A percentile compares a stretch with the other conserved stretches of the same genome.
Conservation (phyloP, 2,329 filamentous ascomycete genomes). For the Scedosporium aurantiacum region DNA sequence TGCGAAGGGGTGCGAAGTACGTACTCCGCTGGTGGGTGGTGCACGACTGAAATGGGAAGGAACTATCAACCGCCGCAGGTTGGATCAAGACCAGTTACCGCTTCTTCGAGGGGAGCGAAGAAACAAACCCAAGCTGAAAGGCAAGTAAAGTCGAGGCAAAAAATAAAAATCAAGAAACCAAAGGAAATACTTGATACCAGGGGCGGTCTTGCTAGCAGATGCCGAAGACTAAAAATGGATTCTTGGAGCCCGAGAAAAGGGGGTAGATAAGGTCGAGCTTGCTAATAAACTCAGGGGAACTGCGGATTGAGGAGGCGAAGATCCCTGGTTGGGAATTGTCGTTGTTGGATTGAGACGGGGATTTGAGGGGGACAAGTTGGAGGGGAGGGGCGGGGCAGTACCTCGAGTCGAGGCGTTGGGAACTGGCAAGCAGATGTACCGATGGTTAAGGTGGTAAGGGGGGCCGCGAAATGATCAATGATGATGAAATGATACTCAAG, state of each 20-base stretch:
- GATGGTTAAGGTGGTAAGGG: not conserved
- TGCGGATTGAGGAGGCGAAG: not conserved
- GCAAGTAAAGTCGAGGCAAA: not conserved
- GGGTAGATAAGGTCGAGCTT: not conserved
- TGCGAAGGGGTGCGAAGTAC: not conserved
- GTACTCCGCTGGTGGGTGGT: not conserved
- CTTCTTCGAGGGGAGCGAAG: not conserved
- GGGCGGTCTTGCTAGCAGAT: not conserved
- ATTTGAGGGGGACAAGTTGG: not conserved
- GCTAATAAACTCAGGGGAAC: constrained; percentile 1
- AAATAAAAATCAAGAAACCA: not conserved
- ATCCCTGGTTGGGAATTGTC: not conserved
- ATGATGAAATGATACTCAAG: not conserved
- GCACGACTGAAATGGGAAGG: not conserved
- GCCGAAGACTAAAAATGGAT: not conserved
- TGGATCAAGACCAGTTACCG: not conserved
- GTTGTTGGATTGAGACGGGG: not conserved
- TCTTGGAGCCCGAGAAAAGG: not conserved
- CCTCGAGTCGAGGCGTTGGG: not conserved
- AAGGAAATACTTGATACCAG: not conserved
- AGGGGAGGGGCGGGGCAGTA: not conserved
- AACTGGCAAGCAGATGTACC: not conserved
- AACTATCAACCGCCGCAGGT: not conserved
- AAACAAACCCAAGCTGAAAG: not conserved
- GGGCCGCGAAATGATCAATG: not conserved